A percentile compares a stretch with the other conserved stretches of the same genome.
Evolutionary conservation across 179 eudicot species (phyloP).

Genomic region (Carnegiea gigantea): DNA sequence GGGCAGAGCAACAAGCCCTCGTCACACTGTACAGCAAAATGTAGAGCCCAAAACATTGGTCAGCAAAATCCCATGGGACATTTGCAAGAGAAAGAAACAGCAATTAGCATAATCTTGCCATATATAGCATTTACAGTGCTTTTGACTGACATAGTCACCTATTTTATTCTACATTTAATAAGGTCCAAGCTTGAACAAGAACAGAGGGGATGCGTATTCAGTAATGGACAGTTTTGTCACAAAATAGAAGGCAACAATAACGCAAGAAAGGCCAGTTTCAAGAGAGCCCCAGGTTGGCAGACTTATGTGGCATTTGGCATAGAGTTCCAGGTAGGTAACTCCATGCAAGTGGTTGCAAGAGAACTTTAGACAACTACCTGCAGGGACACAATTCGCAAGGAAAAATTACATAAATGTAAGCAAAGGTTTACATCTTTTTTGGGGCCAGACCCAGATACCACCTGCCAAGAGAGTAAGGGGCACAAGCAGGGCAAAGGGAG

Average conservation of each 20-base stretch:
- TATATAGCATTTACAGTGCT: too few relatives aligned
- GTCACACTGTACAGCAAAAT: background rate
- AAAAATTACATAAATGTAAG: conserved; percentile 2
- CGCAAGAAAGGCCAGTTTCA: too few relatives aligned
- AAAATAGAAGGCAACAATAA: too few relatives aligned
- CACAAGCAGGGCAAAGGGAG: too few relatives aligned
- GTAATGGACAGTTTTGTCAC: too few relatives aligned
- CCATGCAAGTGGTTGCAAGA: background rate
- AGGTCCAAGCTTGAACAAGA: background rate
- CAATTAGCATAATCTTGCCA: background rate
- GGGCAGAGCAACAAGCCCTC: background rate
- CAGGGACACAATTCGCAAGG: background rate
- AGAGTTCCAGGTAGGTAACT: background rate
- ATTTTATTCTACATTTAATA: background rate
- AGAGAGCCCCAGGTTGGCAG: background rate
- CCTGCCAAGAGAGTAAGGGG: too few relatives aligned
- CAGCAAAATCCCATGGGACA: background rate
- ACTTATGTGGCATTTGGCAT: background rate
- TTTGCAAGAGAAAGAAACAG: background rate
- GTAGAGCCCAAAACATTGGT: background rate
- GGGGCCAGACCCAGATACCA: too few relatives aligned
- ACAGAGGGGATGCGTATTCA: background rate
- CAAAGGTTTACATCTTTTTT: background rate
- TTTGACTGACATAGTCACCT: background rate
- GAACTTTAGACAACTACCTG: background rate